Evolutionary conservation across 768 basidiomycete genomes (phyloP), one percentile per base, ranked within the genome.

Genomic region (Cyclocybe cylindracea): DNA sequence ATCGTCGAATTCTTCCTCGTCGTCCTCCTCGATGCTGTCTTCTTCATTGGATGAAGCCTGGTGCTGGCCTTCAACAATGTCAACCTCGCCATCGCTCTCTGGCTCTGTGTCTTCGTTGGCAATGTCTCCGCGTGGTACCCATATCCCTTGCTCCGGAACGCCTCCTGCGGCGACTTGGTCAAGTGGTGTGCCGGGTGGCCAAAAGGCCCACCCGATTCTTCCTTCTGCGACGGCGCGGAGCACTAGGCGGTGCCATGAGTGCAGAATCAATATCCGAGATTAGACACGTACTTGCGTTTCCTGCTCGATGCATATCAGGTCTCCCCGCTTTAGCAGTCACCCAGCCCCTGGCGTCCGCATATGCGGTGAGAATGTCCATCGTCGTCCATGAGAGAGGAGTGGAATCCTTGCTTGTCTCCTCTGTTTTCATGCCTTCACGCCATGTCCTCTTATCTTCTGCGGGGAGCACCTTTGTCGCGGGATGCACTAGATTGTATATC

Each of bases 281-380:
- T 7, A 18, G 51, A n/a, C 7, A 81, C 91, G 66, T 66, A 94
- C 94, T 85, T 9, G 85, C 83, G 65, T 95, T 95, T 32, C 94
- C 95, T 3, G 95, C 91, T 38, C 95, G 82, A 62, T 92, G 86
- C 18, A 89, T 73, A 69, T 98, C 95, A 2, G 94, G 87, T 54
- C 95, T 70, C 1, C 93, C 94, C 5, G 91, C 91, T 67, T 94
- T 90, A 8, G 95, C 94, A 32, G 95, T 98, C 38, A 94, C 68
- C 86, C 87, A 93, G 14, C 90, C 87, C 65, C 88, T 91, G 51
- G 78, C 73, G 44, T 80, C 66, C 1, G 95, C 93, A 66, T 88
- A 89, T 2, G 87, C 85, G 4, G 79, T 83, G 54, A 97, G 77
- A 44, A 98, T 78, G 58, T 92, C 89, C 74, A 89, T 91, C 4